Evolutionary conservation across 768 basidiomycete genomes (phyloP).

Genomic region (Trametes coccinea): DNA sequence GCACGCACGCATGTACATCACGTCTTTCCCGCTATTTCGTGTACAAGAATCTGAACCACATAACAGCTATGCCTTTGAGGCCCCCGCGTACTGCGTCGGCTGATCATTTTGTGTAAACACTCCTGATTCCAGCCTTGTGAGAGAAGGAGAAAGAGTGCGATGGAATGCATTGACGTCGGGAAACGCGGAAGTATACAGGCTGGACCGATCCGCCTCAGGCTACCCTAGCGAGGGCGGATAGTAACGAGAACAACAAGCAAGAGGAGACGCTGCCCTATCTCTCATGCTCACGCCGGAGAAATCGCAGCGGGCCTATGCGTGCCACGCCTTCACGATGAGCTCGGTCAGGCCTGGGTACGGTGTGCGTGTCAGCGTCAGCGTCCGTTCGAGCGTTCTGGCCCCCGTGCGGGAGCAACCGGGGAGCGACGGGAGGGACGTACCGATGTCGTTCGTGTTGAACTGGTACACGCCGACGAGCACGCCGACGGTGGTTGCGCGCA

Average conservation of each 20-base stretch:
- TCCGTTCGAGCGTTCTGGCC: not conserved
- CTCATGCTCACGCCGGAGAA: not conserved
- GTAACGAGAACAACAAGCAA: too few species aligned
- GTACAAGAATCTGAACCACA: too few species aligned
- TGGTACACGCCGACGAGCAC: conserved; percentile 91
- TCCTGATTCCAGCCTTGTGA: too few species aligned
- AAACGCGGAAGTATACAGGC: conserved; percentile 13
- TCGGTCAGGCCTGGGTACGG: conserved; percentile 72
- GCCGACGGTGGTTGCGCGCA: conserved; percentile 76
- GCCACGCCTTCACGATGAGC: conserved; percentile 80
- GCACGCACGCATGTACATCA: conserved; percentile 4
- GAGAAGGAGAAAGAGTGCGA: not conserved
- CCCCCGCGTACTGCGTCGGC: too few species aligned
- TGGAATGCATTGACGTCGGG: conserved; percentile 15
- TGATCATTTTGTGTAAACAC: too few species aligned
- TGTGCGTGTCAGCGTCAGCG: conserved; percentile 19
- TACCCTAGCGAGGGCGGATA: not conserved
- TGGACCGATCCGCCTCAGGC: not conserved
- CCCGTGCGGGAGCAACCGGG: not conserved
- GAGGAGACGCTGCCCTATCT: not conserved
- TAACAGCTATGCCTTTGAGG: too few species aligned
- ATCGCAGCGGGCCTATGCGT: conserved; percentile 40
- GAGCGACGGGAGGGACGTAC: conserved; percentile 47
- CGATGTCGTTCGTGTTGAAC: conserved; percentile 98
- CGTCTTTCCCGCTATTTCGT: not conserved